Conservation (phyloP, 495 filamentous ascomycete genomes). For the Lepraria neglecta region DNA sequence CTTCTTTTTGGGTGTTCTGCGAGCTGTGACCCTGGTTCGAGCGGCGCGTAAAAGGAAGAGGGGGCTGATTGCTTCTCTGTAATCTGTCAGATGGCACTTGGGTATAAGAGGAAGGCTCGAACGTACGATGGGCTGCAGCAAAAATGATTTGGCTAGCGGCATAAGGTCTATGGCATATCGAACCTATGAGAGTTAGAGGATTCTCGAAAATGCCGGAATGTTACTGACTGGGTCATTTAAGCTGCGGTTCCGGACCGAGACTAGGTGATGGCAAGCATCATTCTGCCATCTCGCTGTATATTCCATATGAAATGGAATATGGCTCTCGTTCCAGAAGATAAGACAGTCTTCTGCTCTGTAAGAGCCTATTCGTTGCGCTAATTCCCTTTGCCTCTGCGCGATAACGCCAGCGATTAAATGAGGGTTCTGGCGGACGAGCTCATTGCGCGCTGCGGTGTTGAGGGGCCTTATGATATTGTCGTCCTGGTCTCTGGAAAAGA, state of each 20-base stretch:
- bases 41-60: slow-evolving; percentile 4
- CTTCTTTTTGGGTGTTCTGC: neutral
- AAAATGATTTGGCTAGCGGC: slow-evolving; percentile 9
- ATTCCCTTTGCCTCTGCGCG: neutral
- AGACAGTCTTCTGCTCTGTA: slow-evolving; percentile 6
- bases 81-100: neutral
- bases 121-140: slow-evolving; percentile 2
- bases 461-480: neutral
- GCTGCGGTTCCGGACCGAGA: neutral
- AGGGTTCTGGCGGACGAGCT: slow-evolving; percentile 6
- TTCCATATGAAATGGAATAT: slow-evolving; percentile 13
- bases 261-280: slow-evolving; percentile 7
- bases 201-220: neutral
- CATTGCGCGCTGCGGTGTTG: slow-evolving; percentile 5
- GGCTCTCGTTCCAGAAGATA: slow-evolving; percentile 7
- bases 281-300: neutral
- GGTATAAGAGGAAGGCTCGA: neutral
- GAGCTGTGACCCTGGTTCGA: neutral
- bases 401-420: neutral
- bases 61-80: slow-evolving; percentile 3
- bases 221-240: slow-evolving; percentile 9
- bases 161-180: neutral
- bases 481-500: too few species aligned
- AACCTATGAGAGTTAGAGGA: neutral
- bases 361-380: neutral